phyloP scores from a whole-genome alignment of 345 rosid species.

The Eutrema yunnanense region DNA sequence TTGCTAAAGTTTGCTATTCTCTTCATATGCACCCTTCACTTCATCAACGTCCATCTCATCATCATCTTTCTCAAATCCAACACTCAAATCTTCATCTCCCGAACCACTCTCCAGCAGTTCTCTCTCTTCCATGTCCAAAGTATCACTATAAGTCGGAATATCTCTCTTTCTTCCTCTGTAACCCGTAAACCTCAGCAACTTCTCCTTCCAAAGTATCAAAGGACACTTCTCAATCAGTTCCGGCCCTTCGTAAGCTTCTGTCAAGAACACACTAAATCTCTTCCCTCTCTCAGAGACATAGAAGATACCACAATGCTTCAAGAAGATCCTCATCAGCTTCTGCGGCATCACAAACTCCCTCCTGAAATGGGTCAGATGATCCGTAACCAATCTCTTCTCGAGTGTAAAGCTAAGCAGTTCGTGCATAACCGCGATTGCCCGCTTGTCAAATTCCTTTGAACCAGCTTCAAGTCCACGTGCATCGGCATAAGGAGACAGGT shows the following conservation, averaged over 20 bases:
- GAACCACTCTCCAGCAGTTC: conserved; percentile 27
- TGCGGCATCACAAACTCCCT: conserved; percentile 81
- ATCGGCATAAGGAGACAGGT: conserved; percentile 82
- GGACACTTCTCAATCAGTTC: conserved; percentile 62
- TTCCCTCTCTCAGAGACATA: conserved; percentile 93
- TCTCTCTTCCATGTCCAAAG: conserved; percentile 45
- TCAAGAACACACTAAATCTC: conserved; percentile 80
- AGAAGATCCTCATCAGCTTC: conserved; percentile 83
- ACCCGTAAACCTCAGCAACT: conserved; percentile 44
- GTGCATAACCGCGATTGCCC: conserved; percentile 84
- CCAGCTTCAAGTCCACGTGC: conserved; percentile 64
- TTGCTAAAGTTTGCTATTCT: background rate
- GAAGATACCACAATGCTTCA: conserved; percentile 85
- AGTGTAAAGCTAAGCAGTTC: conserved; percentile 84
- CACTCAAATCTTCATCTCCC: conserved; percentile 29
- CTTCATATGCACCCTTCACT: conserved; percentile 26
- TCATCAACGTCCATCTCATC: conserved; percentile 48
- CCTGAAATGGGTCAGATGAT: conserved; percentile 84
- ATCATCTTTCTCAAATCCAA: conserved; percentile 30
- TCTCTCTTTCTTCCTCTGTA: conserved; percentile 60
- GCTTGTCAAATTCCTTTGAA: conserved; percentile 79
- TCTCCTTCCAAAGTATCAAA: conserved; percentile 71
- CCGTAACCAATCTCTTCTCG: conserved; percentile 84
- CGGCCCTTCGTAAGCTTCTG: conserved; percentile 62
- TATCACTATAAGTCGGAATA: conserved; percentile 44